Percentiles rank a stretch among this genome's conserved stretches.
Evolutionary conservation across 805 yeast genomes (phyloP).

Genomic region (Suhomyces vadensis): DNA sequence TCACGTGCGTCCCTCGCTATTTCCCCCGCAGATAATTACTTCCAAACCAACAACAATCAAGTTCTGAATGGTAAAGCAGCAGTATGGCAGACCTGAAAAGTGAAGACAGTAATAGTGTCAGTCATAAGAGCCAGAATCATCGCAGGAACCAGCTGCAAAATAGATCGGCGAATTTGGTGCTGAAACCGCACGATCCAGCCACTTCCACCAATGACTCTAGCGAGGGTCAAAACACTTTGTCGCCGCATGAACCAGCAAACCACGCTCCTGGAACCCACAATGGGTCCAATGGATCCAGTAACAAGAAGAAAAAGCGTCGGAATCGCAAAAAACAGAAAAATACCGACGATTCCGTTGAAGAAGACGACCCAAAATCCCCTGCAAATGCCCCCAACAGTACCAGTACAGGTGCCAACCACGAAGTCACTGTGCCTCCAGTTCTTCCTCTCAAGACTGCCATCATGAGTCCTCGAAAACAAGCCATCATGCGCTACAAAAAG

Average conservation of each 20-base stretch:
- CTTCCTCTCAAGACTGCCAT: background rate
- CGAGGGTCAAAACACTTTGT: too few relatives aligned
- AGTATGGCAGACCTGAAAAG: background rate
- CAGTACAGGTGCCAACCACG: background rate
- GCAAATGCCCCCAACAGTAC: background rate
- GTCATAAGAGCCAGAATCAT: background rate
- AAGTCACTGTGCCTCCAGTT: background rate
- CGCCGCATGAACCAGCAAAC: background rate
- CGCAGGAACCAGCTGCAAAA: background rate
- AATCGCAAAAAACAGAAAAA: background rate
- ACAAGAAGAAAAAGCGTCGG: constrained; percentile 6
- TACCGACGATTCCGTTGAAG: background rate
- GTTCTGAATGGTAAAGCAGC: background rate
- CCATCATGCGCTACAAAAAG: constrained; percentile 39
- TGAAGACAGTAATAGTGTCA: background rate
- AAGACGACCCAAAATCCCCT: background rate
- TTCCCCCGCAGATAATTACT: constrained; percentile 3
- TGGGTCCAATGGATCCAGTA: background rate
- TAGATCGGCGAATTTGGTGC: too few relatives aligned
- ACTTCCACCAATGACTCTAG: background rate
- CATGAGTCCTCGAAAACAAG: constrained; percentile 40
- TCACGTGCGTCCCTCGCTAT: background rate
- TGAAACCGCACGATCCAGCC: background rate
- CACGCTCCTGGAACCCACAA: too few relatives aligned
- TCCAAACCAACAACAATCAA: background rate